These are phyloP conservation scores for Odontarrhena argentea DNA, from an alignment of 345 rosid species.

Conservation along the genomic window DNA sequence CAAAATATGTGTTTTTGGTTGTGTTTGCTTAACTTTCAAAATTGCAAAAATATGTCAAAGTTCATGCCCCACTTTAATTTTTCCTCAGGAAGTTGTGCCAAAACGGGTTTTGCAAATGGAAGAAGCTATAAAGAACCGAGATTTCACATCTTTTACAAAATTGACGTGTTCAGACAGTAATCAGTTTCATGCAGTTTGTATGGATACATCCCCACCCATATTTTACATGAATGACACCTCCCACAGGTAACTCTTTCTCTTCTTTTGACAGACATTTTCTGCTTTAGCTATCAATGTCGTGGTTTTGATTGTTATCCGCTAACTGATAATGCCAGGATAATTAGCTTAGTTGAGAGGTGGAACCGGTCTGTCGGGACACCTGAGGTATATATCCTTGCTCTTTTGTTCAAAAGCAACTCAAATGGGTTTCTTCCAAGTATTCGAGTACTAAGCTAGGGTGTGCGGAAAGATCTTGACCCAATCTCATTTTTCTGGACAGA, in stretches of 20 bases:
- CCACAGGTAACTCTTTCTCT: slow-evolving; percentile 61
- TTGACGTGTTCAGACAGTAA: slow-evolving; percentile 90
- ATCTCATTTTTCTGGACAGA: slow-evolving; percentile 47
- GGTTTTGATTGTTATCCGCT: slow-evolving; percentile 12
- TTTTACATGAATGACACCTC: slow-evolving; percentile 99
- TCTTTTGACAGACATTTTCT: slow-evolving; percentile 6
- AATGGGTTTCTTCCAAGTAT: neutral
- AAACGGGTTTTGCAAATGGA: slow-evolving; percentile 76
- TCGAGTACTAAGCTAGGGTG: neutral
- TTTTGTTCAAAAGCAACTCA: slow-evolving; percentile 10
- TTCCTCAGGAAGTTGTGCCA: slow-evolving; percentile 81
- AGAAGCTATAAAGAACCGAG: slow-evolving; percentile 71
- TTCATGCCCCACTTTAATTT: slow-evolving; percentile 11
- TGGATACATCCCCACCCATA: slow-evolving; percentile 92
- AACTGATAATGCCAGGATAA: slow-evolving; percentile 59
- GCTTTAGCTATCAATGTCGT: slow-evolving; percentile 5
- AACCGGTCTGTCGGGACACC: slow-evolving; percentile 70
- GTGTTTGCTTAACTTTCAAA: slow-evolving; percentile 3
- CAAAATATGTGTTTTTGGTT: neutral
- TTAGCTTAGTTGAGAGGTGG: slow-evolving; percentile 85
- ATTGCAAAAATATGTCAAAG: neutral
- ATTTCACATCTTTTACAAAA: slow-evolving; percentile 75
- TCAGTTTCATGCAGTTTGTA: slow-evolving; percentile 96
- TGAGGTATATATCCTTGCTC: slow-evolving; percentile 54
- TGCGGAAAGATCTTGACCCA: neutral